These are phyloP conservation scores for Sambucus nigra DNA, from an alignment of 129 eudicot genomes.

Conservation along the genomic window DNA sequence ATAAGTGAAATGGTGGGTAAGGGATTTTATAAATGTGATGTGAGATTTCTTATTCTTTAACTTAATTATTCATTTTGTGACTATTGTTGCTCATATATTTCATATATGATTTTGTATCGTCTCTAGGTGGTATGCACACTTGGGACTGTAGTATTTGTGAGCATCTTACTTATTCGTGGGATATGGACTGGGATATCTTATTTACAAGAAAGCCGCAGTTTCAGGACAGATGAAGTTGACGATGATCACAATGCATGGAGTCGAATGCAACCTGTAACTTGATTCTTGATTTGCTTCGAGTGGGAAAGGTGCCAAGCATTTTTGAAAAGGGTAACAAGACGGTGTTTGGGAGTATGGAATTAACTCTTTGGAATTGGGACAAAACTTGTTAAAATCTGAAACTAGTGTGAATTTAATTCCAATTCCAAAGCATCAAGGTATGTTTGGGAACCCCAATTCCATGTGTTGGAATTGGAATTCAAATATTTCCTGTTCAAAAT, in stretches of 20 bases:
- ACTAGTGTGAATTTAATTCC: too few relatives aligned
- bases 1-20: too few relatives aligned
- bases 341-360: too few relatives aligned
- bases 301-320: too few relatives aligned
- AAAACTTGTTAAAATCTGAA: too few relatives aligned
- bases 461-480: too few relatives aligned
- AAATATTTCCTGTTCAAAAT: too few relatives aligned
- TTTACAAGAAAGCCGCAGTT: slow-evolving; percentile 49
- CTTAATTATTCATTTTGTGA: not conserved
- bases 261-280: slow-evolving; percentile 48
- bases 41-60: not conserved
- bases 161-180: slow-evolving; percentile 83
- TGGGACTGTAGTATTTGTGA: slow-evolving; percentile 73
- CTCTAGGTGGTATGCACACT: slow-evolving; percentile 86
- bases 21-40: too few relatives aligned
- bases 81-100: slow-evolving; percentile 2
- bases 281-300: not conserved
- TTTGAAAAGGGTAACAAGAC: too few relatives aligned
- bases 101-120: not conserved
- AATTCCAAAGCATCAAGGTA: too few relatives aligned
- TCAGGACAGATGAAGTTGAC: slow-evolving; percentile 39
- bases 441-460: too few relatives aligned
- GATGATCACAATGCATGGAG: slow-evolving; percentile 57
- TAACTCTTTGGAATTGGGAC: too few relatives aligned
- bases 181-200: slow-evolving; percentile 77